Base-by-base conservation (phyloP, 495 filamentous ascomycete species). In the Penicillium goetzii region DNA sequence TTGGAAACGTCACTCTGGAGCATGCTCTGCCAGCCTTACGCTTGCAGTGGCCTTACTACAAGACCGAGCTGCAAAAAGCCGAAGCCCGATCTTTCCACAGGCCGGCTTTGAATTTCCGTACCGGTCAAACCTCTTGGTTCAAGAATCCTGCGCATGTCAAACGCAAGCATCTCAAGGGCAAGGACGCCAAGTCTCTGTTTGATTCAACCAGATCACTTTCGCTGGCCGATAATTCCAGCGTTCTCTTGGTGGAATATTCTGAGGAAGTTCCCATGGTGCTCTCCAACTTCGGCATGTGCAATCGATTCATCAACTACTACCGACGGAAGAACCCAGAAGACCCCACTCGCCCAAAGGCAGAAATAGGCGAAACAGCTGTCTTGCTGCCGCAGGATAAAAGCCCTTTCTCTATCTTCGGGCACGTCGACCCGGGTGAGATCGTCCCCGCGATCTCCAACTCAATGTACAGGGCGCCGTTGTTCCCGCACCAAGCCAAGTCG, bases 241-340 rank as follows among this genome's bases (percentile, higher is more conserved):
- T 89, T 17, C 80, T 97, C 10, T 82, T 99, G 17, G 86, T 97
- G 34, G 95, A 99, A 77, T 98, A 98, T 76, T 95, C 92, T 12
- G 95, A 99, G 72, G 92, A 98, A 73, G 90, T 90, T 58, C 95
- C 95, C 1, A 90, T 86, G 14, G 90, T 93, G 60, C 81, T 99
- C 63, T 97, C 95, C 9, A 96, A 96, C 74, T 94, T 97, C 65
- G 95, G 93, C 62, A 99, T 99, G 95, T 94, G 92, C 55, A 94
- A 87, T 72, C 89, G 91, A 43, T 86, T 98, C 43, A 90, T 98
- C 77, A 97, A 98, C 69, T 98, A 97, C 77, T 97, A 97, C 71
- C 89, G 95, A 17, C 89, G 93, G 34, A 95, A 91, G 71, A 89
- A 90, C 67, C 84, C 84, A 32, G 91, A 93, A 28, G 92, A 96